Conservation (phyloP, 2,329 filamentous ascomycete species). For the Colletotrichum eleusines region DNA sequence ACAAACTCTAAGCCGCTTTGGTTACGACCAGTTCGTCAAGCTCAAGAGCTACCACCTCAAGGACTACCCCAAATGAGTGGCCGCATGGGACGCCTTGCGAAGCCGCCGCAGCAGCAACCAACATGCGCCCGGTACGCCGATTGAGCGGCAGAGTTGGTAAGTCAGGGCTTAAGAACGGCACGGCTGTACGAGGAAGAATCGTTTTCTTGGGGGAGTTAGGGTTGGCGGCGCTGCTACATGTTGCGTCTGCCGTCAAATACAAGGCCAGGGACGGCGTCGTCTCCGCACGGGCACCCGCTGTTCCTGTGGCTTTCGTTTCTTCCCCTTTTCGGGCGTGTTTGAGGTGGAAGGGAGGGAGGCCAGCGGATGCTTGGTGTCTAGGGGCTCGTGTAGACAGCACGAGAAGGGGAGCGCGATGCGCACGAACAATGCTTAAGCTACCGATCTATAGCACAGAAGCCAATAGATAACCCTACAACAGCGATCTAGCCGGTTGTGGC, state of each 20-base stretch:
- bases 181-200: background rate
- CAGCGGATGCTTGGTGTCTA: background rate
- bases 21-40: constrained; percentile 96
- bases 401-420: background rate
- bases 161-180: background rate
- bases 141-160: background rate
- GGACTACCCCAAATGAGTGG: constrained; percentile 74
- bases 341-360: background rate
- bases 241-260: background rate
- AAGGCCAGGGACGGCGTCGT: background rate
- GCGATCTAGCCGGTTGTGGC: background rate
- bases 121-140: background rate
- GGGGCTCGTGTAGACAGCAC: background rate
- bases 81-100: constrained; percentile 16
- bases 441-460: background rate
- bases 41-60: constrained; percentile 97
- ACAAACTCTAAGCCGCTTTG: constrained; percentile 88
- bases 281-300: constrained; percentile 5
- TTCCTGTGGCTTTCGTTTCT: background rate
- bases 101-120: background rate
- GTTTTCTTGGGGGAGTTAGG: background rate
- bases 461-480: background rate
- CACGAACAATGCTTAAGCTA: background rate
- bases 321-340: background rate
- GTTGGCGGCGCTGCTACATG: background rate